Conservation (phyloP, 805 yeast genomes). For the Komagataella kurtzmanii region DNA sequence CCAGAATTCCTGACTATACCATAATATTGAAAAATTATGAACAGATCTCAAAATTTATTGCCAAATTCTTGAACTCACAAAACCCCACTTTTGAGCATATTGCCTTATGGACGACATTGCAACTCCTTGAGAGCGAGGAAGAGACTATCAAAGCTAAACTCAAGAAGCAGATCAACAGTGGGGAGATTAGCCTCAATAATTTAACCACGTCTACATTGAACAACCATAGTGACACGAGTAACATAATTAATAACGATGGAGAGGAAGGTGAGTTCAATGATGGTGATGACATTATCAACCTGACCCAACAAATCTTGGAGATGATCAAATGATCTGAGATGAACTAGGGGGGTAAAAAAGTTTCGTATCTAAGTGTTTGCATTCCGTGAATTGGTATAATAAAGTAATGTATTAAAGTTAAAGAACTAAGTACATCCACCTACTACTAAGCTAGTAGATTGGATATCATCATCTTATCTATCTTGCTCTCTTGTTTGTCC, state of each 20-base stretch:
- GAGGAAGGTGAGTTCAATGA: conserved; percentile 19
- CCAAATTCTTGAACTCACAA: conserved; percentile 65
- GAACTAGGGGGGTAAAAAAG: not conserved
- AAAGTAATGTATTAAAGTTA: not conserved
- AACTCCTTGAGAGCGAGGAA: conserved; percentile 80
- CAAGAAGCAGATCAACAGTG: conserved; percentile 17
- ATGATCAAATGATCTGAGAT: conserved; percentile 12
- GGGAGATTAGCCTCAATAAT: conserved; percentile 18
- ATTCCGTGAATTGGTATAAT: not conserved
- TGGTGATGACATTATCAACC: conserved; percentile 20
- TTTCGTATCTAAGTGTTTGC: not conserved
- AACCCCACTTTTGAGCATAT: conserved; percentile 96
- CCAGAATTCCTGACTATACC: conserved; percentile 75
- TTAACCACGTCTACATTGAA: conserved; percentile 7
- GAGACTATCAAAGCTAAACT: conserved; percentile 31
- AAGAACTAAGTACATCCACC: not conserved
- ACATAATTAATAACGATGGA: not conserved
- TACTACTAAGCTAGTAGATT: not conserved
- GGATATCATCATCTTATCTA: not conserved
- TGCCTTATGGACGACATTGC: conserved; percentile 93
- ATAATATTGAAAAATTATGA: conserved; percentile 78
- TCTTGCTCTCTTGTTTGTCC: not conserved
- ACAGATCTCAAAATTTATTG: conserved; percentile 76
- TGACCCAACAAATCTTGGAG: conserved; percentile 22
- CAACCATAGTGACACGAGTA: conserved; percentile 1